A percentile compares a stretch with the other conserved stretches of the same genome.
phyloP scores from a whole-genome alignment of 1,284 basidiomycete genomes.

The Papiliotrema laurentii region DNA sequence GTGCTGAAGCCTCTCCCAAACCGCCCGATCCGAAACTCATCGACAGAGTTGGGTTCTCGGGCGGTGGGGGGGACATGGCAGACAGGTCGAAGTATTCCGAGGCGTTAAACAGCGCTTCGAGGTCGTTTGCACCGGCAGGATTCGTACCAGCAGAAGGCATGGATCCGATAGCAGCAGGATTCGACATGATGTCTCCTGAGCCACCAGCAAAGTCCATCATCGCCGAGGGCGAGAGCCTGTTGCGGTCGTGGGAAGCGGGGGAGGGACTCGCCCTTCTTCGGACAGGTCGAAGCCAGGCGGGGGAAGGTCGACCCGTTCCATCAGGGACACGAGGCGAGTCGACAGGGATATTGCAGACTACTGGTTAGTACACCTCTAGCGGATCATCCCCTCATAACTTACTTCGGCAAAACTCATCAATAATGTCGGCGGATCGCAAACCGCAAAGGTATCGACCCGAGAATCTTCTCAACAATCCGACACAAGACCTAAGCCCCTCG shows the following conservation, averaged over 20 bases:
- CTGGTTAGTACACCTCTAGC: neutral
- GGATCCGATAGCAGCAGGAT: slow-evolving; percentile 13
- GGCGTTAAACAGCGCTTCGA: slow-evolving; percentile 45
- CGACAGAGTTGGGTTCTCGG: neutral
- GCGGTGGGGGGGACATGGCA: slow-evolving; percentile 13
- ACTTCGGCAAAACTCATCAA: slow-evolving; percentile 89
- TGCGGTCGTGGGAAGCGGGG: slow-evolving; percentile 39
- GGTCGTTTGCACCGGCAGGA: slow-evolving; percentile 17
- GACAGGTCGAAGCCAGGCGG: slow-evolving; percentile 80
- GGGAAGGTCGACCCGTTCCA: slow-evolving; percentile 57
- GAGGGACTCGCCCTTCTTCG: slow-evolving; percentile 55
- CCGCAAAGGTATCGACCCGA: slow-evolving; percentile 62
- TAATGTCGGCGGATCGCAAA: slow-evolving; percentile 76
- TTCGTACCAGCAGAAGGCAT: neutral
- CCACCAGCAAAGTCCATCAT: slow-evolving; percentile 9
- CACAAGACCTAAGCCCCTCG: slow-evolving; percentile 76
- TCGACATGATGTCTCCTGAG: slow-evolving; percentile 25
- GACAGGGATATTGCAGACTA: slow-evolving; percentile 81
- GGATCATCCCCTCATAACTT: slow-evolving; percentile 41
- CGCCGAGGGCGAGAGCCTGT: slow-evolving; percentile 2
- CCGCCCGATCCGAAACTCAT: neutral
- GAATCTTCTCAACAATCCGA: slow-evolving; percentile 62
- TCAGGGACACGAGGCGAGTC: slow-evolving; percentile 55
- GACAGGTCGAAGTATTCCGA: slow-evolving; percentile 40
- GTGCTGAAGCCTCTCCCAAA: neutral